Conservation (phyloP, 2,329 filamentous ascomycete genomes). For the Aspergillus terreus region DNA sequence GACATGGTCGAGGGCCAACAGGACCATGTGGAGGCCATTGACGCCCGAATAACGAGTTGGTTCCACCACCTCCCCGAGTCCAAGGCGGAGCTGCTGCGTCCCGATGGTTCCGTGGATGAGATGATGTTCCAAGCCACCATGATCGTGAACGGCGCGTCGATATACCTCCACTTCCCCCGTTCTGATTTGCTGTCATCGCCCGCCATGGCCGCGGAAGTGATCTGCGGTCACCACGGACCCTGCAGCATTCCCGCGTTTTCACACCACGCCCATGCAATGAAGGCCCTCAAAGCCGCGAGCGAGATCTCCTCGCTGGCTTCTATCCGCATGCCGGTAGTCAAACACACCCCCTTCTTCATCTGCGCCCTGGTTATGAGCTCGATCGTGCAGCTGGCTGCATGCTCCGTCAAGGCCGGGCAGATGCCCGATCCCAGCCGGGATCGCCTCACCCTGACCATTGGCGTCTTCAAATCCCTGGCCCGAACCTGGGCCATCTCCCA, state of each 20-base stretch:
- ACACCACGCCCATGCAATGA: conserved; percentile 62
- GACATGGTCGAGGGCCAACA: conserved; percentile 39
- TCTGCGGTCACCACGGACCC: conserved; percentile 39
- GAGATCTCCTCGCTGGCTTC: conserved; percentile 74
- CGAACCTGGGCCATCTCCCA: conserved; percentile 70
- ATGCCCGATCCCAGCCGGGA: conserved; percentile 60
- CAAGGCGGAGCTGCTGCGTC: conserved; percentile 67
- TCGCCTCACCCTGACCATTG: conserved; percentile 74
- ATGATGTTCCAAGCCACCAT: conserved; percentile 90
- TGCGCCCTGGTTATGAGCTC: conserved; percentile 75
- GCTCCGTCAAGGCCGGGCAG: conserved; percentile 57
- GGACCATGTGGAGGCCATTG: conserved; percentile 58
- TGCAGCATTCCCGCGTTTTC: conserved; percentile 38
- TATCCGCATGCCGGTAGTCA: conserved; percentile 53
- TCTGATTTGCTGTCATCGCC: conserved; percentile 64
- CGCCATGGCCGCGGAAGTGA: conserved; percentile 47
- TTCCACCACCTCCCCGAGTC: conserved; percentile 69
- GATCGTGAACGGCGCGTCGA: conserved; percentile 61
- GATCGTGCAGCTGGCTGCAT: conserved; percentile 77
- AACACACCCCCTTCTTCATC: conserved; percentile 80
- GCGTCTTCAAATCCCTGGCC: conserved; percentile 66
- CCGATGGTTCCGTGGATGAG: conserved; percentile 72
- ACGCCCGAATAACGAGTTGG: conserved; percentile 66
- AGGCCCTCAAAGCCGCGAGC: conserved; percentile 74
- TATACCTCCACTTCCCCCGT: conserved; percentile 75